A percentile compares a stretch with the other conserved stretches of the same genome.
These are phyloP conservation scores for Pestalotiopsis sp. DNA, from an alignment of 2,329 filamentous ascomycete genomes.

Conservation along the genomic window DNA sequence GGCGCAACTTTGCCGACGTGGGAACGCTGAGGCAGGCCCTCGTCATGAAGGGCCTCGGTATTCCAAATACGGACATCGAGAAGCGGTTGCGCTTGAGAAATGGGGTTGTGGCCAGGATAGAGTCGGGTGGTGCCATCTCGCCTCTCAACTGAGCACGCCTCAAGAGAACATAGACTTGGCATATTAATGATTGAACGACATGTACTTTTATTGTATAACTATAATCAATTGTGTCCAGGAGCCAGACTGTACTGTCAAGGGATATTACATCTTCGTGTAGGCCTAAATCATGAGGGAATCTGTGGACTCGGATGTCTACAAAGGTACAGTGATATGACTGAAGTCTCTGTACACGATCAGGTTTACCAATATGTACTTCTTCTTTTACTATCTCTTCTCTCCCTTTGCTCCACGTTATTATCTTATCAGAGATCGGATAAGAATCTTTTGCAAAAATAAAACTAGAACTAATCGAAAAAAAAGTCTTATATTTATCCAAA, in stretches of 20 bases:
- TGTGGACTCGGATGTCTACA: too few species aligned
- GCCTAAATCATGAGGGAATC: too few species aligned
- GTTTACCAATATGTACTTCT: too few species aligned
- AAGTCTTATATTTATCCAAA: too few species aligned
- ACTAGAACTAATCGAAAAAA: too few species aligned
- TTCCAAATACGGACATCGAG: slow-evolving; percentile 44
- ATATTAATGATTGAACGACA: slow-evolving; percentile 6
- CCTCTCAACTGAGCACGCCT: slow-evolving; percentile 26
- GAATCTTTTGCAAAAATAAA: too few species aligned
- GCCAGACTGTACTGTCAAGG: background rate
- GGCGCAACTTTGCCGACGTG: slow-evolving; percentile 48
- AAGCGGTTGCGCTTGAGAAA: slow-evolving; percentile 41
- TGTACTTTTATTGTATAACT: slow-evolving; percentile 11
- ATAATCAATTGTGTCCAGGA: background rate
- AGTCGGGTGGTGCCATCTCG: slow-evolving; percentile 38
- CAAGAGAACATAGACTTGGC: background rate
- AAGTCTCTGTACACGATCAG: too few species aligned
- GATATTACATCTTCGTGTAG: too few species aligned
- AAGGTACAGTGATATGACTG: too few species aligned
- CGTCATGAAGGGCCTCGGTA: slow-evolving; percentile 41
- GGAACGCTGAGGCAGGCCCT: slow-evolving; percentile 47
- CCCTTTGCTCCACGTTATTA: too few species aligned
- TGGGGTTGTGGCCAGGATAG: slow-evolving; percentile 47
- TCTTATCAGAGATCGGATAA: too few species aligned
- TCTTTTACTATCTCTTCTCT: too few species aligned